Conservation (phyloP, 225 moss, liverwort and hornwort species). For the Bryum argenteum region DNA sequence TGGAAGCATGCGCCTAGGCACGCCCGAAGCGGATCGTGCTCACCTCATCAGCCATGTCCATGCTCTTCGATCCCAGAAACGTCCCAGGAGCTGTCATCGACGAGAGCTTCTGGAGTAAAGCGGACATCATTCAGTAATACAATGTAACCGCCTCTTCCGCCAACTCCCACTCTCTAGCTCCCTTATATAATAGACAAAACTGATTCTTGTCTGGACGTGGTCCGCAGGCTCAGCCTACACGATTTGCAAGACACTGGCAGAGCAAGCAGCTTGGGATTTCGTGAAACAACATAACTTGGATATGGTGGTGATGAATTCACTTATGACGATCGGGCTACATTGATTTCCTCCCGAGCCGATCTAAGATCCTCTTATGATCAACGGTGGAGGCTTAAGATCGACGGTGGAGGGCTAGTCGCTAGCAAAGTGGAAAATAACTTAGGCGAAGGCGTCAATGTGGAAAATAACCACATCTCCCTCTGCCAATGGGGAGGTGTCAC, state of each 20-base stretch:
- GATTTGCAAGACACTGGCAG: constrained; percentile 59
- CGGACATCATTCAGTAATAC: constrained; percentile 31
- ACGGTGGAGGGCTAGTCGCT: too few relatives aligned
- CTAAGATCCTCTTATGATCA: too few relatives aligned
- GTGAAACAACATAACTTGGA: constrained; percentile 56
- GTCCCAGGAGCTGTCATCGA: constrained; percentile 40
- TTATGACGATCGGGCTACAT: constrained; percentile 47
- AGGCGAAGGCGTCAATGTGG: too few relatives aligned
- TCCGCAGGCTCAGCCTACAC: constrained; percentile 19
- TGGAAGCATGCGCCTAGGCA: constrained; percentile 45
- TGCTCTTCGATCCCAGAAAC: neutral
- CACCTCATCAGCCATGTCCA: constrained; percentile 52
- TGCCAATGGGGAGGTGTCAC: too few relatives aligned
- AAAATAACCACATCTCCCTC: too few relatives aligned
- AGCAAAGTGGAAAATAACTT: too few relatives aligned
- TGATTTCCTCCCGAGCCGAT: too few relatives aligned
- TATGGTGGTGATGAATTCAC: constrained; percentile 58
- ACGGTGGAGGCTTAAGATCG: too few relatives aligned
- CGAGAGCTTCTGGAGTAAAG: constrained; percentile 54
- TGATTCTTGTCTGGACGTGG: neutral
- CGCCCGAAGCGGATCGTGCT: constrained; percentile 66
- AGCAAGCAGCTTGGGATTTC: constrained; percentile 70
- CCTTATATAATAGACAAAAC: too few relatives aligned
- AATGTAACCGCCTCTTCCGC: neutral
- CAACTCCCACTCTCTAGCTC: too few relatives aligned